phyloP scores from a whole-genome alignment of 1,284 basidiomycete species.

The Hemileia vastatrix region DNA sequence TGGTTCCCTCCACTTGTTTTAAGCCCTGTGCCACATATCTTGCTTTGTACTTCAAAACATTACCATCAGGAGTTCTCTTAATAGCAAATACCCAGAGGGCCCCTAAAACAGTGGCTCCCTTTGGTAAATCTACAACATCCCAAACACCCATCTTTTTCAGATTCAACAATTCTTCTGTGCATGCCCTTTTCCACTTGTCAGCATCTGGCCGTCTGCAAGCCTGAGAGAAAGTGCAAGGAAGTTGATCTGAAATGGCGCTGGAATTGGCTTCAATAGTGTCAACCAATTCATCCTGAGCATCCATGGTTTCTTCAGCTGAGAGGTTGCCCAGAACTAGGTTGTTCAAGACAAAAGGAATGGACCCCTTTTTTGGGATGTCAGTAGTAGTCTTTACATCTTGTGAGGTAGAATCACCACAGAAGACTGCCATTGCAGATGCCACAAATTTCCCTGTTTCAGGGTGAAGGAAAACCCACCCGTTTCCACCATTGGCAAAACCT shows the following conservation, averaged over 20 bases:
- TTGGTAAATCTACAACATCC: neutral
- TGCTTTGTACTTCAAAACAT: neutral
- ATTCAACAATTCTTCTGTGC: neutral
- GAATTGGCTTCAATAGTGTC: neutral
- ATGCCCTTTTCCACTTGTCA: neutral
- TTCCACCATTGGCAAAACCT: too few species aligned
- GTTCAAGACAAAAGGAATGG: too few species aligned
- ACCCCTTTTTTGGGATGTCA: too few species aligned
- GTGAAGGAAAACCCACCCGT: neutral
- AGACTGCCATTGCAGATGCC: neutral
- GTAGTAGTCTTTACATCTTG: too few species aligned
- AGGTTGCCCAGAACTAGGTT: neutral
- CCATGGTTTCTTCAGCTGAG: neutral
- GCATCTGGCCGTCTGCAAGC: neutral
- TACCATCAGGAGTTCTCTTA: neutral
- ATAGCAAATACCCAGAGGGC: neutral
- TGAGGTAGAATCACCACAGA: too few species aligned
- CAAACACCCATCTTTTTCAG: neutral
- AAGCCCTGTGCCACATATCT: neutral
- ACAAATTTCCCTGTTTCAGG: neutral
- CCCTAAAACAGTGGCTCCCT: neutral
- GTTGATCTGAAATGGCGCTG: too few species aligned
- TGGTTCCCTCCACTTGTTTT: neutral
- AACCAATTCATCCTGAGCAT: neutral
- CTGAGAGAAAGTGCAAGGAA: neutral